Conservation (phyloP, 1,284 basidiomycete genomes). For the Cryptococcus depauperatus region DNA sequence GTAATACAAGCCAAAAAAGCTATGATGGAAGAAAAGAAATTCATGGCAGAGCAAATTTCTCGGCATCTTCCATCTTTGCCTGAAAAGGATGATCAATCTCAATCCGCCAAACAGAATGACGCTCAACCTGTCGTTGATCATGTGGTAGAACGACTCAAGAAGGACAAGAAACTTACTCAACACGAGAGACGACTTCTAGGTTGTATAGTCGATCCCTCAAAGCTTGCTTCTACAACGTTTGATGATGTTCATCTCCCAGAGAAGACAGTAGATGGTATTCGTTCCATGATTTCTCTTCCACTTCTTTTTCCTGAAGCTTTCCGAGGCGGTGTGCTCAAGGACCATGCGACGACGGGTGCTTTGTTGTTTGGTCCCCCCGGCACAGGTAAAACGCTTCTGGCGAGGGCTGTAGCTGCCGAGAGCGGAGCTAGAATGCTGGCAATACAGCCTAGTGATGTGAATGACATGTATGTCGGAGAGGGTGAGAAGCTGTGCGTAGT, state of each 20-base stretch:
- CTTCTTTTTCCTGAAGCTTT: constrained; percentile 84
- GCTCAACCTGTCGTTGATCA: constrained; percentile 48
- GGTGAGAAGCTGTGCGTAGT: constrained; percentile 68
- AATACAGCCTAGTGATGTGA: constrained; percentile 50
- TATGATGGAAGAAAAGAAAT: constrained; percentile 11
- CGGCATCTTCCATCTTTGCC: constrained; percentile 11
- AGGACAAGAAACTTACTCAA: constrained; percentile 61
- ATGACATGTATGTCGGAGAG: constrained; percentile 72
- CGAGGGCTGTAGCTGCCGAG: constrained; percentile 83
- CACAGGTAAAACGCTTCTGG: constrained; percentile 82
- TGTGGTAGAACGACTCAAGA: constrained; percentile 64
- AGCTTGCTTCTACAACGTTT: constrained; percentile 61
- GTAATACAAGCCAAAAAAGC: constrained; percentile 18
- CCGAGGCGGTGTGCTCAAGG: constrained; percentile 79
- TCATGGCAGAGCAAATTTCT: constrained; percentile 14
- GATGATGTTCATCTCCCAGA: constrained; percentile 76
- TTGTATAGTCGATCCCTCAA: constrained; percentile 74
- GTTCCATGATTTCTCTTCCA: constrained; percentile 84
- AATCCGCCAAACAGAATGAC: not conserved
- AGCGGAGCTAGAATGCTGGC: constrained; percentile 82
- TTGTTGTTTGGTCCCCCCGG: constrained; percentile 82
- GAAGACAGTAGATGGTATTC: constrained; percentile 76
- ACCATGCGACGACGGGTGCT: constrained; percentile 79
- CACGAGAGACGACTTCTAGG: constrained; percentile 69
- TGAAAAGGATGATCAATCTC: constrained; percentile 12